phyloP scores from a whole-genome alignment of 2,329 filamentous ascomycete genomes.

The Penicillium sp. region DNA sequence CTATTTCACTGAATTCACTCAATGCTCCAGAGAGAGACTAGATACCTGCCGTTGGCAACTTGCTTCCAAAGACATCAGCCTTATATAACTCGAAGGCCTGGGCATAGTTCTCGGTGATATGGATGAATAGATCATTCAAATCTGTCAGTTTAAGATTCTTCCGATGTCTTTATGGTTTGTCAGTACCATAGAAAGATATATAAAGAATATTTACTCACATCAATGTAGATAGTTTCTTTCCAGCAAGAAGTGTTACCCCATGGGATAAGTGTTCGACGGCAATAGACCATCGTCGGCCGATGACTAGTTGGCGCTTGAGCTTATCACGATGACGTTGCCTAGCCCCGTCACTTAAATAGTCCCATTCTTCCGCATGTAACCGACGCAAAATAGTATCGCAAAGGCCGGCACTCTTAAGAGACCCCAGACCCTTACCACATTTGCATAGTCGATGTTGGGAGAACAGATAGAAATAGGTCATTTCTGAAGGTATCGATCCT shows the following conservation, averaged over 20 bases:
- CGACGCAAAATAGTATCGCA: neutral
- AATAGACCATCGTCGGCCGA: neutral
- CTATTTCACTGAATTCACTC: too few relatives aligned
- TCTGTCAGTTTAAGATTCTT: too few relatives aligned
- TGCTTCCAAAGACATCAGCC: too few relatives aligned
- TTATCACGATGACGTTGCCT: neutral
- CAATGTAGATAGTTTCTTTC: neutral
- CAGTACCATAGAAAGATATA: too few relatives aligned
- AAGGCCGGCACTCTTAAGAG: neutral
- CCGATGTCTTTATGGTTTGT: too few relatives aligned
- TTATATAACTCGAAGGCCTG: too few relatives aligned
- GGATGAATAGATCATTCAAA: too few relatives aligned
- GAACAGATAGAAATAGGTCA: neutral
- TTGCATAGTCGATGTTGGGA: neutral
- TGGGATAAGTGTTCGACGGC: neutral
- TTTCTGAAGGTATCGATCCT: too few relatives aligned
- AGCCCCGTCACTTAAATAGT: neutral
- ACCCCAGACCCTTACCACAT: neutral
- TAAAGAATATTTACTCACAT: too few relatives aligned
- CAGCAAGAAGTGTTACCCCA: neutral
- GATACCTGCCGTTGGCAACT: too few relatives aligned
- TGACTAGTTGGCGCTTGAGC: neutral
- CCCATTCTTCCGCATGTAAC: neutral
- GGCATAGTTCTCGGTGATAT: too few relatives aligned
- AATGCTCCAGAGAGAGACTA: too few relatives aligned